Percentiles rank a stretch among this genome's conserved stretches.
These are phyloP conservation scores for Auxenochlorella pyrenoidosa DNA, from an alignment of 139 green algal genomes.

Conservation along the genomic window DNA sequence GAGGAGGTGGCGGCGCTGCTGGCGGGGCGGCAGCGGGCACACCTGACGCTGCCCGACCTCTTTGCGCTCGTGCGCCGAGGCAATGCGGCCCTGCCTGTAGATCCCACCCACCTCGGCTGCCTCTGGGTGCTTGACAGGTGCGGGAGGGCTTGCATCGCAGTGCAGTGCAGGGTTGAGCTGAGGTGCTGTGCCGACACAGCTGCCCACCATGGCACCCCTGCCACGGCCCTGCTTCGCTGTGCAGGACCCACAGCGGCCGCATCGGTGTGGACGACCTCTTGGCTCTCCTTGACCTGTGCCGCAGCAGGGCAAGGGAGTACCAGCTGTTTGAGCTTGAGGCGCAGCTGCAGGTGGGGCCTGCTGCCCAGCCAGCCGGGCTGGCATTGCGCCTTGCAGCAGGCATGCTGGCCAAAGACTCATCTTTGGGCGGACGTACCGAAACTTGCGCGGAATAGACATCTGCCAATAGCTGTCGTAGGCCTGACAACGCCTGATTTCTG, in stretches of 20 bases:
- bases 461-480: neutral
- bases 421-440: too few relatives aligned
- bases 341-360: constrained; percentile 35
- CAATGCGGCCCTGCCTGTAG: constrained; percentile 22
- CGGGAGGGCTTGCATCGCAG: neutral
- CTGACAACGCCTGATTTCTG: neutral
- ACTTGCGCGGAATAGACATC: neutral
- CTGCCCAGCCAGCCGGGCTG: too few relatives aligned
- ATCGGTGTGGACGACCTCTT: constrained; percentile 49
- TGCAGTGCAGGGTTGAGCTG: neutral
- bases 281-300: constrained; percentile 44
- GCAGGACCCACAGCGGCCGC: constrained; percentile 51
- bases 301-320: constrained; percentile 21
- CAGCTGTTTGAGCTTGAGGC: constrained; percentile 49
- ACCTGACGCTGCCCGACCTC: constrained; percentile 16
- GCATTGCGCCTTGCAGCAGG: too few relatives aligned
- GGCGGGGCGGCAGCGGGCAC: too few relatives aligned
- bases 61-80: constrained; percentile 7
- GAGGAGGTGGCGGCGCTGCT: constrained; percentile 14
- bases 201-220: neutral
- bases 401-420: too few relatives aligned
- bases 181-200: neutral
- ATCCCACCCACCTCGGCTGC: constrained; percentile 41
- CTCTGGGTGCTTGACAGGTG: constrained; percentile 64
- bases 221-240: too few relatives aligned